Evolutionary conservation across 331 rosid genomes (phyloP), one percentile per base, ranked within the genome.

Genomic region (Prunus yedoensis): DNA sequence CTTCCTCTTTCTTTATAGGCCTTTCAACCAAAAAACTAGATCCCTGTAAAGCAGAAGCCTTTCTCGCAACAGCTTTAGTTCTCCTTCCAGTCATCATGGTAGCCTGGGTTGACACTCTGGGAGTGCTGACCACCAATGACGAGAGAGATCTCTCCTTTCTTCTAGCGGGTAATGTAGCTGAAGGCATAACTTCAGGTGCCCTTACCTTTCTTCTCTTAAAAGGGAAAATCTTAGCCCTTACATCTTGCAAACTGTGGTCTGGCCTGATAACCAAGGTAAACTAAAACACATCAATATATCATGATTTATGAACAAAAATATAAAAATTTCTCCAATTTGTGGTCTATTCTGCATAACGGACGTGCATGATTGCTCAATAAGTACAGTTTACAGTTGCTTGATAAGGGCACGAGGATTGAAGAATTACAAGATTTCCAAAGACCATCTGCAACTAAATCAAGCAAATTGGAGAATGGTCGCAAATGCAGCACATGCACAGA

Each of bases 101-200:
- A 12, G 88, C 83, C 74, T 87, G 91, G 38, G 88, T 51, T 27
- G 97, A 84, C 64, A 90, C 97, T 88, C 89, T 90, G 15, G 99
- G 99, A 77, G 97, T 88, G 86, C 79, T 87, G 75, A 94, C 95
- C 79, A 90, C 99, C 87, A 94, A 80, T 49, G 97, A 94, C 0
- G 97, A 94, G 65, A 94, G 97, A 28, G 96, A 94, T 79, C 97
- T 90, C 79, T 94, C 99, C 85, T 94, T 94, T 87, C 97, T 88
- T 84, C 85, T 90, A 25, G 87, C 89, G 5, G 99, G 96, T 50
- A 89, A 53, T 65, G 91, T 65, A 60, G 70, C 81, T 27, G 79
- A 66, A 45, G 86, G 78, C 58, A 61, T 68, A 72, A 74, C 65
- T 81, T 85, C 94, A 50, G 86, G 80, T 43, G 87, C 79, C 46